Base-by-base conservation (phyloP, 1,284 basidiomycete genomes). In the Cryptococcus neoformans region DNA sequence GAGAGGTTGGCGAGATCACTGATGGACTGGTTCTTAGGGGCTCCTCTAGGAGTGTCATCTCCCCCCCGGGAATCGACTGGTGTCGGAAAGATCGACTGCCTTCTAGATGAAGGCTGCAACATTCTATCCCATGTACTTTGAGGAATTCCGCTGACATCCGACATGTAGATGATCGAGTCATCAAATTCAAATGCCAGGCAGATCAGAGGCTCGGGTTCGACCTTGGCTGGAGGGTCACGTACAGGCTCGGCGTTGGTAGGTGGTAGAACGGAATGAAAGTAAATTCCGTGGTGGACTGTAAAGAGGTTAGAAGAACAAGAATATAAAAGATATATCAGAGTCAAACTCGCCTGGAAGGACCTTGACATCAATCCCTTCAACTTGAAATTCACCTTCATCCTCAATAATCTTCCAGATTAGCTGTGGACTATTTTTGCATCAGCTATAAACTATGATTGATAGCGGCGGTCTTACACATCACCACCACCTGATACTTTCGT, bases 401-500 rank as follows among this genome's bases (percentile, higher is more conserved):
- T 72, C 67, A 41, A 78, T 69, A 28, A 73, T 60, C 36, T 66
- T 61, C 58, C 65, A 76, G 36, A 60, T 53, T 39, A 78, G 58
- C 12, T 62, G 57, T 1, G 73, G 73, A 4, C 69, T 70, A 44
- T 21, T 42, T 42, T 40, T 35, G 35, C 5, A 40, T 51, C 14
- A 44, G 40, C n/a, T 21, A 21, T 21, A 21, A 21, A 21, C 21
- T 21, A 21, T 21, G 21, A 21, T 21, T 21, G 21, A 21, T 21
- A 21, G 21, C 21, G 21, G 21, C 21, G 21, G 21, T 65, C 68
- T 64, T 54, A 72, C 62, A 80, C 70, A 56, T 78, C 77, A 7
- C 78, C 78, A 11, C 78, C 78, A 17, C 78, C 78, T 38, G 70
- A 76, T 1, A 76, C 78, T 58, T 76, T 67, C 21, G 63, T 68